Percentiles rank a stretch among this genome's conserved stretches.
These are phyloP conservation scores for Cicer judaicum DNA, from an alignment of 306 rosid species.

Conservation along the genomic window DNA sequence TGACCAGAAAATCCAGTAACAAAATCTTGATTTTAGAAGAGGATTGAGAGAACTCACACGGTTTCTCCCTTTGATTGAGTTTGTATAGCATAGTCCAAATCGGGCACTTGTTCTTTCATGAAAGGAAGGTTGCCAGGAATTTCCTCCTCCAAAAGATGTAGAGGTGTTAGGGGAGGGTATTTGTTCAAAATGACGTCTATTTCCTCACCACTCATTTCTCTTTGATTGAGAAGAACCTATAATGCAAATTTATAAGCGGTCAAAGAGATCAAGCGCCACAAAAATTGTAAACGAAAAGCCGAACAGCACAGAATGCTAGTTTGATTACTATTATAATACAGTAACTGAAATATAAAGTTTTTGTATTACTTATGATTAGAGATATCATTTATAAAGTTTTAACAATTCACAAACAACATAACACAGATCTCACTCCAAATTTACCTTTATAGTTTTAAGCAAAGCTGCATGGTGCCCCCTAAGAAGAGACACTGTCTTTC, in stretches of 20 bases:
- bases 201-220: conserved; percentile 82
- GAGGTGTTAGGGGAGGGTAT: conserved; percentile 87
- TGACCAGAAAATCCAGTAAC: conserved; percentile 14
- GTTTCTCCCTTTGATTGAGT: conserved; percentile 59
- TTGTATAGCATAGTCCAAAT: conserved; percentile 57
- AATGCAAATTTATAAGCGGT: conserved; percentile 36
- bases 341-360: not conserved
- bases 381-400: not conserved
- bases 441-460: conserved; percentile 87
- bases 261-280: conserved; percentile 23
- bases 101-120: conserved; percentile 48
- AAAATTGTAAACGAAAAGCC: conserved; percentile 3
- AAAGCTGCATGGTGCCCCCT: conserved; percentile 83
- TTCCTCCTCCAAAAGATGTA: conserved; percentile 70
- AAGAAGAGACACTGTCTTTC: conserved; percentile 71
- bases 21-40: conserved; percentile 11
- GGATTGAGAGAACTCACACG: conserved; percentile 42
- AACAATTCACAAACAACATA: conserved; percentile 5
- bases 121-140: conserved; percentile 72
- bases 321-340: conserved; percentile 19
- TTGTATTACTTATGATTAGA: not conserved
- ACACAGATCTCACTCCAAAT: conserved; percentile 24
- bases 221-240: conserved; percentile 81
- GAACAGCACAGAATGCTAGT: conserved; percentile 6
- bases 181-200: conserved; percentile 70